Conservation (phyloP, 345 rosid species). For the Ceriops tagal region DNA sequence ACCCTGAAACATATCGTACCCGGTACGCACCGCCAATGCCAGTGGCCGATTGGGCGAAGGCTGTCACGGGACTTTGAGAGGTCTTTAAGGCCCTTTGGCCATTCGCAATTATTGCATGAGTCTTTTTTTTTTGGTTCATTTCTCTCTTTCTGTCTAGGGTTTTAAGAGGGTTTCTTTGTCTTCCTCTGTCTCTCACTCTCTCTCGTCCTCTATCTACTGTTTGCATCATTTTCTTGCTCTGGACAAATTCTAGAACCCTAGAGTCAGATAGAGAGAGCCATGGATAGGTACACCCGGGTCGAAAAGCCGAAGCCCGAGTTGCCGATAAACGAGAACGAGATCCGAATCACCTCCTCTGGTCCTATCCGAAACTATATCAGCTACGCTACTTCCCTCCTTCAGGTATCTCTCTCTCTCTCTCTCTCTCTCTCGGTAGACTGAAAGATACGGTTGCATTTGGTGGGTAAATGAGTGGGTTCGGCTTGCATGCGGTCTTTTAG, state of each 20-base stretch:
- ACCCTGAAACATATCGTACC: too few relatives aligned
- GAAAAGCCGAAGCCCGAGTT: conserved; percentile 63
- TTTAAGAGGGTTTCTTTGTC: conserved; percentile 19
- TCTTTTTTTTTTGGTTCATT: too few relatives aligned
- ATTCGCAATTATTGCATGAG: too few relatives aligned
- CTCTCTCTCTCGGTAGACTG: neutral
- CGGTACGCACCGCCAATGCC: too few relatives aligned
- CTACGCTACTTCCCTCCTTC: conserved; percentile 79
- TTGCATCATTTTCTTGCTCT: too few relatives aligned
- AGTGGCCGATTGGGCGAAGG: too few relatives aligned
- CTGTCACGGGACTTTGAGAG: too few relatives aligned
- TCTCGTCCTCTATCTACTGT: neutral
- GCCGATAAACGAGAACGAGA: conserved; percentile 87
- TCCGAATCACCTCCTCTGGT: conserved; percentile 86
- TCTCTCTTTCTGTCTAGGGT: conserved; percentile 4
- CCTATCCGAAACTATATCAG: conserved; percentile 81
- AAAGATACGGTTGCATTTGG: too few relatives aligned
- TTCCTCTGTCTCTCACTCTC: neutral
- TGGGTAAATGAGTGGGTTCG: too few relatives aligned
- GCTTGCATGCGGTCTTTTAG: neutral
- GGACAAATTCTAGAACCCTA: neutral
- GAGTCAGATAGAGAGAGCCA: conserved; percentile 5
- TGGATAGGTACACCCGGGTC: conserved; percentile 88
- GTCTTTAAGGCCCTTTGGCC: too few relatives aligned
- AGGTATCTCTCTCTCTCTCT: conserved; percentile 32